These are phyloP conservation scores for Clausena lansium DNA, from an alignment of 345 rosid genomes.

Conservation along the genomic window DNA sequence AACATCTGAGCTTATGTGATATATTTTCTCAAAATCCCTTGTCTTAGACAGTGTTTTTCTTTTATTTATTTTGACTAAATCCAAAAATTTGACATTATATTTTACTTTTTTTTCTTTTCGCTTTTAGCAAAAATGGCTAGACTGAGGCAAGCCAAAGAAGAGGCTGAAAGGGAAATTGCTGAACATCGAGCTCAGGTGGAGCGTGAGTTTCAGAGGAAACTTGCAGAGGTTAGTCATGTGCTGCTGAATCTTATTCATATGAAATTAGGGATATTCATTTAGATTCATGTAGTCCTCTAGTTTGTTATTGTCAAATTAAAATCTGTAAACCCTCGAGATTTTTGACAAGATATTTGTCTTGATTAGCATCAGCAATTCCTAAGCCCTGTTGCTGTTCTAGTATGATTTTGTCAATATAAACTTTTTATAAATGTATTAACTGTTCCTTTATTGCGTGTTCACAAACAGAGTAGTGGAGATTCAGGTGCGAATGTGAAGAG, in stretches of 20 bases:
- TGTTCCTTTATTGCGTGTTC: not conserved
- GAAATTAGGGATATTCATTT: not conserved
- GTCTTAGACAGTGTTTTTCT: not conserved
- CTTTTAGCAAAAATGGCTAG: slow-evolving; percentile 67
- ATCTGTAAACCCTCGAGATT: not conserved
- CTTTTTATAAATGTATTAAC: not conserved
- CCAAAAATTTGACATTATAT: not conserved
- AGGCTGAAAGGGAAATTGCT: slow-evolving; percentile 82
- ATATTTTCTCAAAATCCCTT: not conserved
- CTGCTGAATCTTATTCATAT: not conserved
- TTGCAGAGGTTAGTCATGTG: slow-evolving; percentile 59
- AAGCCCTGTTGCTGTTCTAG: not conserved
- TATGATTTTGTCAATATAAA: not conserved
- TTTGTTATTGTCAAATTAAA: not conserved
- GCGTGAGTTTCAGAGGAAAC: slow-evolving; percentile 75
- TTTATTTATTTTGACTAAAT: not conserved
- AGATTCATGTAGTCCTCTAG: not conserved
- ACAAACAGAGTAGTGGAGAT: slow-evolving; percentile 78
- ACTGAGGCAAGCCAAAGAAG: slow-evolving; percentile 93
- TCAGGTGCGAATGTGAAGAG: slow-evolving; percentile 96
- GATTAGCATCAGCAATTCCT: not conserved
- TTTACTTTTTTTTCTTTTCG: not conserved
- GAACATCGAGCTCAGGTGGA: slow-evolving; percentile 76
- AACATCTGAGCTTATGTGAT: not conserved
- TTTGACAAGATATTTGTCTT: not conserved